These are phyloP conservation scores for Teratosphaeria pseudoeucalypti DNA, from an alignment of 2,329 filamentous ascomycete genomes.

Conservation along the genomic window DNA sequence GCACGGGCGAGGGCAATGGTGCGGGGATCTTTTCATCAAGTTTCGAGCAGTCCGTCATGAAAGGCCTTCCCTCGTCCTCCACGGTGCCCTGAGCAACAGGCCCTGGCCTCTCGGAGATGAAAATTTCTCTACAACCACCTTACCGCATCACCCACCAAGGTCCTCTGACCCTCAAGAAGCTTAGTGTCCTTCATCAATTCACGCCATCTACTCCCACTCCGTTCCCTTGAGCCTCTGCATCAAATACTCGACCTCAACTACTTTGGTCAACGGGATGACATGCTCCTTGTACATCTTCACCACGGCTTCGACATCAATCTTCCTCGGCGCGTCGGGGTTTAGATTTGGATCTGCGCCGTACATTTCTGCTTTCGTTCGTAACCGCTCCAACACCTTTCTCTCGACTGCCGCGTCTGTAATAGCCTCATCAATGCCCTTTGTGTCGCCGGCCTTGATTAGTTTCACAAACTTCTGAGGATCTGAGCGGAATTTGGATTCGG, in stretches of 20 bases:
- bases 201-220: slow-evolving; percentile 31
- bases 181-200: no score
- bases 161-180: no score
- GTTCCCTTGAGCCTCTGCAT: slow-evolving; percentile 72
- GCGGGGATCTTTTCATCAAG: no score
- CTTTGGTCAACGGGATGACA: slow-evolving; percentile 95
- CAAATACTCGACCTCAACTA: slow-evolving; percentile 94
- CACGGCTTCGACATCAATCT: slow-evolving; percentile 88
- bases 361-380: slow-evolving; percentile 80
- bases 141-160: no score
- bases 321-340: slow-evolving; percentile 41
- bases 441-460: slow-evolving; percentile 72
- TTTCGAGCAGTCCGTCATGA: no score
- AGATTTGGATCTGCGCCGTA: slow-evolving; percentile 81
- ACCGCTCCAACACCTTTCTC: slow-evolving; percentile 76
- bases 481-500: slow-evolving; percentile 84
- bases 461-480: slow-evolving; percentile 71
- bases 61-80: no score
- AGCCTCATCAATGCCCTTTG: slow-evolving; percentile 70
- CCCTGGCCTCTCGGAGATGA: no score
- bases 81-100: no score
- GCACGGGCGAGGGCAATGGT: no score
- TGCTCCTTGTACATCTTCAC: slow-evolving; percentile 82
- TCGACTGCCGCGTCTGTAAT: slow-evolving; percentile 89
- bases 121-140: no score